Base-by-base conservation (phyloP, 345 rosid species). In the Lagerstroemia speciosa region DNA sequence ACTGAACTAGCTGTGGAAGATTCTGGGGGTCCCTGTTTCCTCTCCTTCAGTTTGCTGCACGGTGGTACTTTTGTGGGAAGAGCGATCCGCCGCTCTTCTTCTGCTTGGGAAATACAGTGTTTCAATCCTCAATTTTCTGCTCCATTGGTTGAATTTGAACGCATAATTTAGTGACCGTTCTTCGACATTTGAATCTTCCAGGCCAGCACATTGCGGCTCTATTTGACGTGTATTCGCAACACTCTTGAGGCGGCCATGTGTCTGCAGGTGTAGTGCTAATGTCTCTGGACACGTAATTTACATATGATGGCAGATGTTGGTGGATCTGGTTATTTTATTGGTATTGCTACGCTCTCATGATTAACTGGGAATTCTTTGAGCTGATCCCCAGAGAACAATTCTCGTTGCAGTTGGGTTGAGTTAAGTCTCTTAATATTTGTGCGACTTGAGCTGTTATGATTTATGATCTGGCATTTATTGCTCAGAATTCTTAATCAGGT, bases 171-270 rank as follows among this genome's bases (percentile, higher is more conserved):
- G 12, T 64, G 45, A 37, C n/a, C n/a, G n/a, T n/a, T n/a, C n/a
- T n/a, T 70, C 38, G 14, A 19, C 30, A 24, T 8, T 43, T 36
- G 45, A 66, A 22, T 16, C 36, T 62, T 72, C 6, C 71, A 91
- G 98, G 94, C 95, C 64, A 85, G 69, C 75, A 58, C 99, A 30
- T 73, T 91, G 84, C 80, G 89, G 43, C 73, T 88, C 75, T 94
- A 94, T 74, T 76, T 91, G 79, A 82, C 89, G 31, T 94, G 99
- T 80, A 88, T 91, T 62, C 79, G 89, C 77, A 94, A 85, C 79
- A 91, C 98, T 36, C 95, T 91, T 40, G 96, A 94, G 74, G 99
- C 96, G 61, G 87, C 96, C 71, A 79, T 94, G 98, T 94, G 99
- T 74, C 83, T 94, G 71, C 96, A 89, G 96, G 97, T 89, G 19